Percentiles rank a stretch among this genome's conserved stretches.
Evolutionary conservation across 2,329 filamentous ascomycete species (phyloP).

Genomic region (Penicillium sp.): DNA sequence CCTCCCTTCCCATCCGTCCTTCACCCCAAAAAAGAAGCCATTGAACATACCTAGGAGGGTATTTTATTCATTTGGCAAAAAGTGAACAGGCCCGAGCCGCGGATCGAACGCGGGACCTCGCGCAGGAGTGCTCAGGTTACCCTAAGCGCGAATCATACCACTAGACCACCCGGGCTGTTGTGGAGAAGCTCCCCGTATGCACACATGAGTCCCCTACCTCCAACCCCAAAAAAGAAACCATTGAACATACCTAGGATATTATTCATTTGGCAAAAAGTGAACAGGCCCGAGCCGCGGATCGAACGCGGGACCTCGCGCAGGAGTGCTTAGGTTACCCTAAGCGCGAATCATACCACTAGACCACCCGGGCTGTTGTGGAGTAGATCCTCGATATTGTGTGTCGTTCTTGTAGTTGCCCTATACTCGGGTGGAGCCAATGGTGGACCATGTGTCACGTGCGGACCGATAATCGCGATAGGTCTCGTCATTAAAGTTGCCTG

Average conservation of each 20-base stretch:
- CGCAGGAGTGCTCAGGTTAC: neutral
- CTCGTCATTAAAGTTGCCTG: slow-evolving; percentile 9
- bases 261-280: neutral
- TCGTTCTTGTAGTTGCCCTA: neutral
- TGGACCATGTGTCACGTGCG: slow-evolving; percentile 1
- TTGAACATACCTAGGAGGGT: neutral
- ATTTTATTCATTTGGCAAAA: neutral
- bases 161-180: neutral
- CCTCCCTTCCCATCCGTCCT: no score
- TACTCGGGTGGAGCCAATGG: slow-evolving; percentile 1
- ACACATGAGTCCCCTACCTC: no score
- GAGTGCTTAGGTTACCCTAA: neutral
- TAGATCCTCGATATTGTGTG: neutral
- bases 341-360: neutral
- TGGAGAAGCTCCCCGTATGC: neutral
- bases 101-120: neutral
- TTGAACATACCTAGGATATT: neutral
- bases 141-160: neutral
- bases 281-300: neutral
- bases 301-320: neutral
- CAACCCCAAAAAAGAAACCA: neutral
- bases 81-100: neutral
- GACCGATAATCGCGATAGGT: slow-evolving; percentile 15
- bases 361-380: neutral
- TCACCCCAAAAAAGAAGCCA: neutral